Base-by-base conservation (phyloP, 208 protist genomes). In the Trypanosoma melophagium region DNA sequence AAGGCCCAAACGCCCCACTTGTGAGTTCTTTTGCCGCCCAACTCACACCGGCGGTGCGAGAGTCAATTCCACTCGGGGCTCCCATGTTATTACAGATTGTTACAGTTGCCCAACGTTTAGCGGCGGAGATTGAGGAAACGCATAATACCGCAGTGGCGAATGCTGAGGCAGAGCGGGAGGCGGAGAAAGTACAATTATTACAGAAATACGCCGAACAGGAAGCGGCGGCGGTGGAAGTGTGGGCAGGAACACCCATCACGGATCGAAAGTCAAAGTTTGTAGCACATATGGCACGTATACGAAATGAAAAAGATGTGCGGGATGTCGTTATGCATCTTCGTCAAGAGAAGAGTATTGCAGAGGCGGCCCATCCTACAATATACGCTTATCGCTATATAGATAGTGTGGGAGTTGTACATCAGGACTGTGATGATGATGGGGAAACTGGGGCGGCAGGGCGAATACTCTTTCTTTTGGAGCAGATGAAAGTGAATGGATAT, bases 391-490 rank as follows among this genome's bases (percentile, higher is more conserved):
- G 97, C n/a, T 90, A 97, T 59, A 79, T 61, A 0, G 89, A 92
- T 60, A 58, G 31, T 0, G 75, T 77, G 9, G 82, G 83, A 4
- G 31, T 87, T n/a, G 25, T 97, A 58, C 75, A 95, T 35, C 72
- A 93, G 44, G 85, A 95, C 73, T 69, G 84, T 59, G 95, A 98
- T 57, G 97, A 98, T 74, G 97, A 99, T 61, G 97, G 96, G 2
- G 96, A 99, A 77, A 80, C 64, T 9, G 94, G 94, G 1, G 92
- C 93, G 1, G 78, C 89, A 10, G 59, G 73, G 2, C 86, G 90
- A 50, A 87, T 97, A 55, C 69, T 95, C 58, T 97, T 96, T 70
- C 54, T 97, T 25, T 60, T 97, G 51, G 86, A 98, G 44, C 80
- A 92, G 47, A 55, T 93, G 66, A 71, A 87, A 4, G 86, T 94